Evolutionary conservation across 192 early-diverging fungal species (phyloP).

Genomic region (Ambispora gerdemannii): DNA sequence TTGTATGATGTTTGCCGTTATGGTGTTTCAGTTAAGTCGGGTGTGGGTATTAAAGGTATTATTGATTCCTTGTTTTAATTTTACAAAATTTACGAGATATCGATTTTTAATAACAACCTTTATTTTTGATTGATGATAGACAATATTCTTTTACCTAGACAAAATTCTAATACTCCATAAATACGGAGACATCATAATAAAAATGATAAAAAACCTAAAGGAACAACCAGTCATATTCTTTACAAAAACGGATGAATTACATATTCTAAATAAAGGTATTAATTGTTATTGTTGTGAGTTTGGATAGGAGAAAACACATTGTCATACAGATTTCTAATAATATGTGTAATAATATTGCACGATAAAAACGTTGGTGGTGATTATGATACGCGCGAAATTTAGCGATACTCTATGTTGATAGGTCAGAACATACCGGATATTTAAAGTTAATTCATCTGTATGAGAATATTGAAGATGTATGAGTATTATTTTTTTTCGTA

Average conservation of each 20-base stretch:
- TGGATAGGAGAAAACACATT: no score
- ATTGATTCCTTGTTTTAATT: no score
- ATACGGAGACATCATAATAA: neutral
- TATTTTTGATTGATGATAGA: no score
- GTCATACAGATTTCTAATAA: no score
- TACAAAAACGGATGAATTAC: slow-evolving; percentile 54
- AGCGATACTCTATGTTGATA: slow-evolving; percentile 48
- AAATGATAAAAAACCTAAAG: slow-evolving; percentile 37
- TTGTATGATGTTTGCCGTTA: slow-evolving; percentile 37
- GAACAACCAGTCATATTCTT: slow-evolving; percentile 52
- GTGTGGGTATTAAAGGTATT: slow-evolving; percentile 47
- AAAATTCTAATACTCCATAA: slow-evolving; percentile 6
- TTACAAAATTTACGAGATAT: no score
- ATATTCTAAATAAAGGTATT: slow-evolving; percentile 50
- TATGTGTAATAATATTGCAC: no score
- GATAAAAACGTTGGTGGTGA: no score
- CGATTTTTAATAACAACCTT: no score
- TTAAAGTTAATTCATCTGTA: slow-evolving; percentile 55
- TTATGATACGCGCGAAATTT: no score
- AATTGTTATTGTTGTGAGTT: neutral
- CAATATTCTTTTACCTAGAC: slow-evolving; percentile 13
- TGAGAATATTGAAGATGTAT: slow-evolving; percentile 32
- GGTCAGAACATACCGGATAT: slow-evolving; percentile 46
- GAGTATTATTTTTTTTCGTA: neutral
- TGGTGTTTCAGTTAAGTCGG: slow-evolving; percentile 41